These are phyloP conservation scores for Lodderomyces beijingensis DNA, from an alignment of 1,139 yeast species.

Conservation along the genomic window DNA sequence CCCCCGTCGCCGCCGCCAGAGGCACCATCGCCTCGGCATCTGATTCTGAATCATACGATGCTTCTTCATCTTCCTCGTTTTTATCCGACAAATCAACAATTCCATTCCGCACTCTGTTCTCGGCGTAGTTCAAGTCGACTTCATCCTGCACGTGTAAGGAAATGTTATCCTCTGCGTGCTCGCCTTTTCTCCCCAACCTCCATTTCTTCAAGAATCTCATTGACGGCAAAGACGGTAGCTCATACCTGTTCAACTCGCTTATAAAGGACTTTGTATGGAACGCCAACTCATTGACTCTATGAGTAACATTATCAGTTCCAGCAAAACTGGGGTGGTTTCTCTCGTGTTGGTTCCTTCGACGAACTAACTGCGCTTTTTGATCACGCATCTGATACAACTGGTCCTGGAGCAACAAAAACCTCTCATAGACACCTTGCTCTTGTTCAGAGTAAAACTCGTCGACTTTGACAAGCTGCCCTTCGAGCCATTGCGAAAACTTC, in stretches of 20 bases:
- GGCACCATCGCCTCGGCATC: constrained; percentile 9
- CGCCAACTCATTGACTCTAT: constrained; percentile 29
- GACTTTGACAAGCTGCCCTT: constrained; percentile 53
- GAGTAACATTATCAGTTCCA: constrained; percentile 13
- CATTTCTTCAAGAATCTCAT: constrained; percentile 37
- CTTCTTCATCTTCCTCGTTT: constrained; percentile 9
- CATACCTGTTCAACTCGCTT: constrained; percentile 38
- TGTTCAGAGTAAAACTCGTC: constrained; percentile 55
- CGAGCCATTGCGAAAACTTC: constrained; percentile 60
- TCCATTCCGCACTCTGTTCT: constrained; percentile 42
- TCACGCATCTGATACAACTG: constrained; percentile 62
- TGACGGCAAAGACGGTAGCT: constrained; percentile 57
- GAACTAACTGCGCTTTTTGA: constrained; percentile 33
- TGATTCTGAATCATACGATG: constrained; percentile 16
- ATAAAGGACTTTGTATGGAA: constrained; percentile 30
- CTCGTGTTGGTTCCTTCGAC: constrained; percentile 14
- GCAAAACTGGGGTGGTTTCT: not conserved
- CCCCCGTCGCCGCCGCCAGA: constrained; percentile 1
- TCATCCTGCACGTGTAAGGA: constrained; percentile 13
- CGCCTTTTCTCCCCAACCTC: constrained; percentile 4
- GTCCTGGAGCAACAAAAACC: constrained; percentile 60
- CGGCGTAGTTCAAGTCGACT: constrained; percentile 31
- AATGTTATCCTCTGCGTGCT: constrained; percentile 13
- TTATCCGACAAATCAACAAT: constrained; percentile 14
- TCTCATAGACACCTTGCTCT: constrained; percentile 57